Base-by-base conservation (phyloP, 106 monocot genomes). In the Phalaenopsis aphrodite region DNA sequence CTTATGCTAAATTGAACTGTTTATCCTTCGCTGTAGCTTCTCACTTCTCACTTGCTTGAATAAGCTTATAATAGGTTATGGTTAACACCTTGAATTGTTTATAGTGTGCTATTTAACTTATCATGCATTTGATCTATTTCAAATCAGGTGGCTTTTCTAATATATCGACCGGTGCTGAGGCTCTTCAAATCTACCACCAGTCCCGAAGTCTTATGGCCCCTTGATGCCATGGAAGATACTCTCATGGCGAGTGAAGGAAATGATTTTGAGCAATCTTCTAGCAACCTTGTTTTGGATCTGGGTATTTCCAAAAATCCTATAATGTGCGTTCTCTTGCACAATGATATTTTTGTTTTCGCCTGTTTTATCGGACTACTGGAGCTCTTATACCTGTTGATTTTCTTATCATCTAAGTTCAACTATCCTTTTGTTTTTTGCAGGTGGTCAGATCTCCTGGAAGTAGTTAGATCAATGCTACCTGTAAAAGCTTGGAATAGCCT, bases 131-230 rank as follows among this genome's bases (percentile, higher is more conserved):
- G 18, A 19, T 74, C 43, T 45, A 39, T 18, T 84, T 65, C 36
- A 81, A 80, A 80, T 77, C 86, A 96, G 96, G 97, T 97, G 17
- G 97, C 94, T 55, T 97, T 99, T 89, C 81, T 99, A 42, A 80
- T 99, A 55, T 99, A 99, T 86, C 99, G 99, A 0, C 99, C 99
- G 19, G 87, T 95, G 15, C 89, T 99, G 95, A 93, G 93, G 80
- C 93, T 99, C 42, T 95, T 99, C 79, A 95, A 90, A 82, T 88
- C 86, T 73, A 75, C 45, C 15, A 67, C 15, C 56, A 77, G 78
- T 3, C 65, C 83, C 83, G 99, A 93, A 72, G 83, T 88, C 69
- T 95, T 81, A 38, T 99, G 99, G 99, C 99, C 99, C 79, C 91
- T 95, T 82, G 88, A 88, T 57, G 41, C 42, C 41, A 18, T 61